Evolutionary conservation across 2,329 filamentous ascomycete genomes (phyloP), one percentile per base, ranked within the genome.

Genomic region (Pyricularia grisea): DNA sequence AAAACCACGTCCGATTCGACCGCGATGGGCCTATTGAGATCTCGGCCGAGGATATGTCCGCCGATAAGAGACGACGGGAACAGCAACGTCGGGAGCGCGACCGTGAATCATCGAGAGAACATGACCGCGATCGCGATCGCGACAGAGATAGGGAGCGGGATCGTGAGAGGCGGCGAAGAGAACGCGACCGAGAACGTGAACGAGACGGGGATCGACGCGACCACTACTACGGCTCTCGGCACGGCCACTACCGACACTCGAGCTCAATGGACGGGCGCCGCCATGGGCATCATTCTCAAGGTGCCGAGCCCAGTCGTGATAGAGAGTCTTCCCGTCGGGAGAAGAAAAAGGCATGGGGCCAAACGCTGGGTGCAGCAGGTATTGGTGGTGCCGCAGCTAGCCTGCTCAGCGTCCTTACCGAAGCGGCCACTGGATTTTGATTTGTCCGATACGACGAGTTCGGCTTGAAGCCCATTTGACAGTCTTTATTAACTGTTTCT

Each of bases 331-430:
- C 80, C 6, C 78, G 78, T 2, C 69, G 74, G 0, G 75, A 75
- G n/a, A 81, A 77, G 73, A 83, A 80, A 74, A 83, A 81, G 73
- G 79, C 78, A 14, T 83, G 83, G 76, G 83, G 83, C 66, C 85
- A 87, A 71, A 83, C 85, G 20, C 79, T 88, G 4, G 82, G 83
- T 1, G 85, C 84, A 0, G 87, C 86, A 5, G 84, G 87, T 0
- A 84, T 90, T 33, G 87, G 87, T 4, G 85, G 87, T 11, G 87
- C 86, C 0, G 87, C 87, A 0, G 86, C 83, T 2, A 87, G 85
- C 68, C 76, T 89, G 70, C 73, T 89, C 65, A 84, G 83, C 68
- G 85, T 88, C 1, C 76, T 89, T 36, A 82, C 84, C 4, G 86
- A 89, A 74, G 87, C 86, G 30, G 86, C 85, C 7, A 72, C 74